A percentile compares a stretch with the other conserved stretches of the same genome.
phyloP scores from a whole-genome alignment of 2,329 filamentous ascomycete species.

The Atkinsonella texensis region DNA sequence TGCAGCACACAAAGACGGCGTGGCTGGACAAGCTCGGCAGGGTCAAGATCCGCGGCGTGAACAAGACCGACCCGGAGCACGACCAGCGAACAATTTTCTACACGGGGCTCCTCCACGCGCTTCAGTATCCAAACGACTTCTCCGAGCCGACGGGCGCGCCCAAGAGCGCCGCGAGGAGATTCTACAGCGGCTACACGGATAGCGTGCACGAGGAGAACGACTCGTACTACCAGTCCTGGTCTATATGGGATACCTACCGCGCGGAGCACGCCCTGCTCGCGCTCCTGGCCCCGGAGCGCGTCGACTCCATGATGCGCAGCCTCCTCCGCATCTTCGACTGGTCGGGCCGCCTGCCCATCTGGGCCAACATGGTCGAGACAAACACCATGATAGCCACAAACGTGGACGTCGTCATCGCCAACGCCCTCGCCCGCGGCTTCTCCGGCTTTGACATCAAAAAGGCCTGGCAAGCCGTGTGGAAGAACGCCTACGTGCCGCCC shows the following conservation, averaged over 20 bases:
- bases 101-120: conserved; percentile 31
- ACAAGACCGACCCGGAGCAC: conserved; percentile 25
- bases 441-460: conserved; percentile 27
- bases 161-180: conserved; percentile 15
- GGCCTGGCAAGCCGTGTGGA: conserved; percentile 30
- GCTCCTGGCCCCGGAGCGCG: conserved; percentile 31
- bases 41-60: conserved; percentile 29
- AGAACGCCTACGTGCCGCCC: conserved; percentile 32
- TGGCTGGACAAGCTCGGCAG: conserved; percentile 34
- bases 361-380: conserved; percentile 36
- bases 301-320: conserved; percentile 34
- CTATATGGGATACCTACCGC: conserved; percentile 37
- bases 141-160: conserved; percentile 26
- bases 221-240: conserved; percentile 38
- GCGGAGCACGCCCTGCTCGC: conserved; percentile 34
- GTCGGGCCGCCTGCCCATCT: conserved; percentile 33
- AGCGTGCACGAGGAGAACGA: conserved; percentile 27
- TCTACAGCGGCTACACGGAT: conserved; percentile 36
- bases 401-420: conserved; percentile 34
- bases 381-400: conserved; percentile 40
- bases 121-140: conserved; percentile 36
- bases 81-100: conserved; percentile 34
- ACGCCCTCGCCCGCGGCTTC: conserved; percentile 31
- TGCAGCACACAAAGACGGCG: conserved; percentile 26
- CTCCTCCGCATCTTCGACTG: conserved; percentile 33